Evolutionary conservation across 805 yeast species (phyloP).

Genomic region (Metschnikowia proteae): DNA sequence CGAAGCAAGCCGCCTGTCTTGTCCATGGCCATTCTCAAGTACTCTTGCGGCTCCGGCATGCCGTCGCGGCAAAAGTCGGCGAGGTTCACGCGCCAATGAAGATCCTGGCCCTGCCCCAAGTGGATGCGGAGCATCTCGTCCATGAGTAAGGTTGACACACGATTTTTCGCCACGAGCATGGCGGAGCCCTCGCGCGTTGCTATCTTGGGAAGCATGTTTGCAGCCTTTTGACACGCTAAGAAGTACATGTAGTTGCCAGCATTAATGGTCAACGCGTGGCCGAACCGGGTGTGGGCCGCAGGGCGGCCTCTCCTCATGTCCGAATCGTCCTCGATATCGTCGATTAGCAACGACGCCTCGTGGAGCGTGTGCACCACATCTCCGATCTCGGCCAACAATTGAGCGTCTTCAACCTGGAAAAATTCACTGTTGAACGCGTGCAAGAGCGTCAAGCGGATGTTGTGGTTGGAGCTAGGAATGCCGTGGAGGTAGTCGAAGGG

Average conservation of each 20-base stretch:
- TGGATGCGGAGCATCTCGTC: constrained; percentile 81
- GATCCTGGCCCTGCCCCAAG: constrained; percentile 85
- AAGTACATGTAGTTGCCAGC: constrained; percentile 82
- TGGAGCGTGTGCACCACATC: constrained; percentile 33
- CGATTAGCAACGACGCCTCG: constrained; percentile 47
- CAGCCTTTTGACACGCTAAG: constrained; percentile 54
- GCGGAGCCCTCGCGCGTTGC: background rate
- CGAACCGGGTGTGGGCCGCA: constrained; percentile 74
- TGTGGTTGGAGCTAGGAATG: constrained; percentile 34
- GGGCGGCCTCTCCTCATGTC: constrained; percentile 70
- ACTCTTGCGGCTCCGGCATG: constrained; percentile 41
- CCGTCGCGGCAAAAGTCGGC: constrained; percentile 8
- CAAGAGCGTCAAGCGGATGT: constrained; percentile 28
- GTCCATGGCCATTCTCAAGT: constrained; percentile 76
- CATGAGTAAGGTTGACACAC: constrained; percentile 41
- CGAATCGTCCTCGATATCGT: constrained; percentile 85
- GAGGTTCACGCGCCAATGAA: constrained; percentile 74
- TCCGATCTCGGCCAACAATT: constrained; percentile 24
- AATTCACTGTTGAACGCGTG: constrained; percentile 32
- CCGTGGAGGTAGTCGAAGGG: constrained; percentile 31
- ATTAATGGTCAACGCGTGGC: constrained; percentile 76
- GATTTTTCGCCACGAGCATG: background rate
- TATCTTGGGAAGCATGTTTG: background rate
- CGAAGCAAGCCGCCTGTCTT: constrained; percentile 87
- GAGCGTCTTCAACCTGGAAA: constrained; percentile 25